Evolutionary conservation across 2,329 filamentous ascomycete genomes (phyloP), one percentile per base, ranked within the genome.

Genomic region (Penicillium sclerotigenum): DNA sequence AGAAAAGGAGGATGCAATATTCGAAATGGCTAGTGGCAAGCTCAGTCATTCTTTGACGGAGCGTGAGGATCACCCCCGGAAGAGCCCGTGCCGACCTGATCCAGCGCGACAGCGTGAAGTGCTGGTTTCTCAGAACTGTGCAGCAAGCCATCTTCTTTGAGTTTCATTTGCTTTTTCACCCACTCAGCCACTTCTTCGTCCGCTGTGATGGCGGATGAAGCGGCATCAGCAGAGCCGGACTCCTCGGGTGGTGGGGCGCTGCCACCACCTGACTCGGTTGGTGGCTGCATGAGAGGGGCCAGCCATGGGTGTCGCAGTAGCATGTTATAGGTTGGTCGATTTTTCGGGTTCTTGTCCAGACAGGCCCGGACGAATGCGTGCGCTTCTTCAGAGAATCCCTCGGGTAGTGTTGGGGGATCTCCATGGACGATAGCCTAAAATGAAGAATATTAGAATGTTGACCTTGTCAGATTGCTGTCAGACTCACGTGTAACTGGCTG

Each of bases 371-470:
- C 93, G 75, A 99, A 99, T 66, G 93, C 88, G 54, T 87, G 87
- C 2, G 93, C 91, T 6, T 84, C 81, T 54, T 88, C 83, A 0
- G 92, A 94, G 72, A 89, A 99, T 26, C 84, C 86, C 54, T 89
- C 84, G 5, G 94, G 94, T 31, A 99, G 84, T 68, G 89, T 87
- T 11, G 94, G 94, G 14, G 94, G 91, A n/a, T 96, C 91, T 48
- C 94, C 94, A 71, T 97, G 91, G 34, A 99, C 94, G 70, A 99
- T 99, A 54, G 94, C 94, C 94, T 99, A 64, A 24, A 41, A 36
- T 54, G 22, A 63, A 68, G 54, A 62, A 59, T 46, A 20, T 59
- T 34, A 61, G 46, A 41, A 52, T 13, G 28, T n/a, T 42, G 5
- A n/a, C 45, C 22, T 57, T 22, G 56, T 41, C 46, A 37, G 1